Base-by-base conservation (phyloP, 2,329 filamentous ascomycete genomes). In the Pseudogymnoascus sp. region DNA sequence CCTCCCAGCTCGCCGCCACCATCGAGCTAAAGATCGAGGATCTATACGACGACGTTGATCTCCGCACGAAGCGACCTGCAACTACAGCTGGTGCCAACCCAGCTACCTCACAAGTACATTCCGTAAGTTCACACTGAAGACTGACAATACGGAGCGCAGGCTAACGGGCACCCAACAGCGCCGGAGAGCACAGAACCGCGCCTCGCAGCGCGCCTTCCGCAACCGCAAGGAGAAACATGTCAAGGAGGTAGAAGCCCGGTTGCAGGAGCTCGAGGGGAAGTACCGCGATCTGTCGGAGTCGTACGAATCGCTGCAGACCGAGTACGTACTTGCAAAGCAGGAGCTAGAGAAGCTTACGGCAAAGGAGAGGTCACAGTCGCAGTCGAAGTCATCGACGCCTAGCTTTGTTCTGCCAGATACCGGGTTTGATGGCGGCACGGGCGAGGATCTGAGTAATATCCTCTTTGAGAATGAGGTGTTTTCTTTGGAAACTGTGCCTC, bases 171-270 rank as follows among this genome's bases (percentile, higher is more conserved):
- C 38, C 28, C 36, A 56, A 36, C 70, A 85, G 81, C 79, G 83
- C 56, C 80, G 84, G 65, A 77, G 83, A 70, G 83, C 83, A 53
- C 84, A 86, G 68, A 86, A 86, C 67, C 79, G 83, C 62, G 83
- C 83, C 40, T 85, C 84, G 2, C 84, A 86, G 71, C 76, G 84
- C 64, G 84, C 83, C 0, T 86, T 86, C 70, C 78, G 84, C 59
- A 83, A 87, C 71, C 79, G 84, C 62, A 87, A 86, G 69, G 84
- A 88, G 70, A 84, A 87, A 71, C 82, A 86, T 66, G 86, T 87
- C 69, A 82, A 82, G 65, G 85, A 88, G 67, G 80, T 88, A 18
- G 85, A 88, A 71, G 71, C 77, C 37, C 79, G 84, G 68, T 79
- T 88, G 34, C 74, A 73, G 56, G 79, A 82, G 16, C 75, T 84